A percentile compares a stretch with the other conserved stretches of the same genome.
phyloP scores from a whole-genome alignment of 805 yeast species.

The Wickerhamomyces chaumierensis region DNA sequence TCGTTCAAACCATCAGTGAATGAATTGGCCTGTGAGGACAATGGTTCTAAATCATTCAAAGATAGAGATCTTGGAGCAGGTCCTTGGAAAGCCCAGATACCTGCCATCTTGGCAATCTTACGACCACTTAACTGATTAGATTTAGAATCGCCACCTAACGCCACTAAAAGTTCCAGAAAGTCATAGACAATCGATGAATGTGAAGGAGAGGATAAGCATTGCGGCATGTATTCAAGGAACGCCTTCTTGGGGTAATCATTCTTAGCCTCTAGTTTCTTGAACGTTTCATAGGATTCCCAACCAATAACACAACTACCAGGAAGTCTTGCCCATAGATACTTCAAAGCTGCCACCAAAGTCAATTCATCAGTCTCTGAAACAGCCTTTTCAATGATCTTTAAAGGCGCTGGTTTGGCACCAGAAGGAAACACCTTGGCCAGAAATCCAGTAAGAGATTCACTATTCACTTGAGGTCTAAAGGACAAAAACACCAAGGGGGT shows the following conservation, averaged over 20 bases:
- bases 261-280: conserved; percentile 51
- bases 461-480: conserved; percentile 60
- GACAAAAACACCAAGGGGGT: conserved; percentile 71
- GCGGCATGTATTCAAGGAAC: conserved; percentile 74
- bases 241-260: conserved; percentile 61
- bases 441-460: conserved; percentile 45
- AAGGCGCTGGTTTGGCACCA: conserved; percentile 36
- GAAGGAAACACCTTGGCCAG: conserved; percentile 47
- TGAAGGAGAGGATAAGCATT: conserved; percentile 69
- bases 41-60: conserved; percentile 9
- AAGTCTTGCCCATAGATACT: conserved; percentile 79
- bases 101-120: conserved; percentile 71
- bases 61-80: conserved; percentile 14
- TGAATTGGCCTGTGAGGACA: conserved; percentile 12
- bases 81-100: conserved; percentile 77
- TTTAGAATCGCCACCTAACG: conserved; percentile 69
- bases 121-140: conserved; percentile 71
- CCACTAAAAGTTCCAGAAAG: conserved; percentile 69
- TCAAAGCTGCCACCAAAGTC: conserved; percentile 62
- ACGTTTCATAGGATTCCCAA: conserved; percentile 73
- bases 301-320: conserved; percentile 75
- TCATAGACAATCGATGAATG: conserved; percentile 87
- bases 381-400: conserved; percentile 30
- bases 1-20: conserved; percentile 63
- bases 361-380: conserved; percentile 50